phyloP scores from a whole-genome alignment of 441 rosid genomes.

The Macaranga tanarius region DNA sequence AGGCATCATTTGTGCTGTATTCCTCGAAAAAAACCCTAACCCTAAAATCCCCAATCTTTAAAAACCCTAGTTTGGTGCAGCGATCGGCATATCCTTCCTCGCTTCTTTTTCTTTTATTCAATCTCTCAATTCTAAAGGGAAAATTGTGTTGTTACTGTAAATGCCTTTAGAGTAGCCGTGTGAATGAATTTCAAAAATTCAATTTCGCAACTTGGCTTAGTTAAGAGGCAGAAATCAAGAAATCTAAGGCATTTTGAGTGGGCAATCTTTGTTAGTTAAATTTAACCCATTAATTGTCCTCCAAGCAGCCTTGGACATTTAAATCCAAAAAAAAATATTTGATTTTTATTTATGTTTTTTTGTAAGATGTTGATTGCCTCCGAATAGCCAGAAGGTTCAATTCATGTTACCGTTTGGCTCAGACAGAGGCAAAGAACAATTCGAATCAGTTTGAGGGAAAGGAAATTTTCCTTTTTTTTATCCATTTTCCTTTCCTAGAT shows the following conservation, averaged over 20 bases:
- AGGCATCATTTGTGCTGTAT: neutral
- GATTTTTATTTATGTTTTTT: neutral
- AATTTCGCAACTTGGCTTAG: constrained; percentile 50
- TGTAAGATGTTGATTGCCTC: constrained; percentile 24
- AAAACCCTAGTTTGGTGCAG: neutral
- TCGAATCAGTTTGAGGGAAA: constrained; percentile 35
- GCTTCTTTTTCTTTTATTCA: too few relatives aligned
- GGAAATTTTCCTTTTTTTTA: constrained; percentile 1
- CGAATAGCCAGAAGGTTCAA: constrained; percentile 49
- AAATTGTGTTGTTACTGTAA: neutral
- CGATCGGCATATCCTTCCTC: too few relatives aligned
- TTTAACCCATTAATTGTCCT: constrained; percentile 26
- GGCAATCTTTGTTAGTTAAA: constrained; percentile 8
- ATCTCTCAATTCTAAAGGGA: too few relatives aligned
- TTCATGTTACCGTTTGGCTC: constrained; percentile 40
- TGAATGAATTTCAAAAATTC: constrained; percentile 7
- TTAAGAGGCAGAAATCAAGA: constrained; percentile 54
- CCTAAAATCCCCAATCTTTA: neutral
- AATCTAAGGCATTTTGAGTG: constrained; percentile 39
- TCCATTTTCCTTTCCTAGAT: constrained; percentile 31
- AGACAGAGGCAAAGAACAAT: constrained; percentile 52
- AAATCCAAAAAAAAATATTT: neutral
- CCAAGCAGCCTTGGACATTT: constrained; percentile 49
- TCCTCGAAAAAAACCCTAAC: constrained; percentile 10
- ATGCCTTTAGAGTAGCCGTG: constrained; percentile 65